Conservation (phyloP, 257 asterid species). For the Solanum appendiculatum region DNA sequence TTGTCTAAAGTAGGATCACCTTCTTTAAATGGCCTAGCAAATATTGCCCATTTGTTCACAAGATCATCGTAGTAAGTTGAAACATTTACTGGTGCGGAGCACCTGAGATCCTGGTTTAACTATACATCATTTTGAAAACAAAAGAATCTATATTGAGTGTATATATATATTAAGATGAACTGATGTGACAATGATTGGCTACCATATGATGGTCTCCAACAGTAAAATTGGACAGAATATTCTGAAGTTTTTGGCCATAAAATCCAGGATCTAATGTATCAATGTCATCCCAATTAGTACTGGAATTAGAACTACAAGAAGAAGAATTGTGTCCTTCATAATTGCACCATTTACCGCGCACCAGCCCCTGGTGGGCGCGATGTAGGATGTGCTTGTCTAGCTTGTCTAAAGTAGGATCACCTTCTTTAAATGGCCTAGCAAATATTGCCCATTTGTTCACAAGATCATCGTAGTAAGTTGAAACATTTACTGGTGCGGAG, state of each 20-base stretch:
- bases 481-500: not conserved
- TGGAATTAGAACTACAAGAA: not conserved
- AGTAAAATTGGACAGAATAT: constrained; percentile 7
- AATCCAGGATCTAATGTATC: constrained; percentile 21
- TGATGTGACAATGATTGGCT: not conserved
- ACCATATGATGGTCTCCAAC: not conserved
- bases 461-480: not conserved
- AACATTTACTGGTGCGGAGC: not conserved
- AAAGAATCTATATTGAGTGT: no score
- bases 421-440: constrained; percentile 22
- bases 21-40: constrained; percentile 24
- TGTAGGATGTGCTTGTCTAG: constrained; percentile 27
- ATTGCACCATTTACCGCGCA: constrained; percentile 40
- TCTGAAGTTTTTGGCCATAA: constrained; percentile 19
- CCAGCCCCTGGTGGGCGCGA: constrained; percentile 14
- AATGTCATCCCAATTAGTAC: constrained; percentile 21
- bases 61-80: not conserved
- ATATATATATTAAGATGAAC: not conserved
- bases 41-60: constrained; percentile 1
- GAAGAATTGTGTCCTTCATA: constrained; percentile 1
- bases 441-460: constrained; percentile 7
- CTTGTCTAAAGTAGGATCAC: constrained; percentile 19
- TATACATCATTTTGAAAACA: no score
- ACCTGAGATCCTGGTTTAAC: constrained; percentile 28
- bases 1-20: constrained; percentile 21